Conservation (phyloP, 768 basidiomycete genomes). For the Auriculariales sp. region DNA sequence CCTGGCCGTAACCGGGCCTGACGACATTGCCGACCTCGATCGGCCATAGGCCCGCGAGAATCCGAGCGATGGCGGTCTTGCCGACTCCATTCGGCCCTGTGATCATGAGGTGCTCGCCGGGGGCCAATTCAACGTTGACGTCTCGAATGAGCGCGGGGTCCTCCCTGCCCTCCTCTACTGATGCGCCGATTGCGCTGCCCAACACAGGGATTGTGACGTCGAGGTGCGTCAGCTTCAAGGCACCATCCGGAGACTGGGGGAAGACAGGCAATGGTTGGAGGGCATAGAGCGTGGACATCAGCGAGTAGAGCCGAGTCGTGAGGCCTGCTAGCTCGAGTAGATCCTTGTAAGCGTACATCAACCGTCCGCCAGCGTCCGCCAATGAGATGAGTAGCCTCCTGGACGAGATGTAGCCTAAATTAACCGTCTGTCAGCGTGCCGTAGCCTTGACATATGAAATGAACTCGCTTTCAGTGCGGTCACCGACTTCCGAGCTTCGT, state of each 20-base stretch:
- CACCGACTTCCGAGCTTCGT: constrained; percentile 19
- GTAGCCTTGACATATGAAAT: neutral
- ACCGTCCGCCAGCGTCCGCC: constrained; percentile 88
- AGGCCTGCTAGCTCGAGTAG: constrained; percentile 89
- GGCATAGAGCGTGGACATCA: constrained; percentile 74
- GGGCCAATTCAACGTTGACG: constrained; percentile 43
- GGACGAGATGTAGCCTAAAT: constrained; percentile 77
- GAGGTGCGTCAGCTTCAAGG: constrained; percentile 51
- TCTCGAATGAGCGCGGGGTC: constrained; percentile 48
- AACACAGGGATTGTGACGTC: constrained; percentile 50
- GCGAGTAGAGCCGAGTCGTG: constrained; percentile 77
- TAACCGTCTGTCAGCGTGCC: neutral
- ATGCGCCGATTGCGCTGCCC: neutral
- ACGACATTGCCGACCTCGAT: constrained; percentile 23
- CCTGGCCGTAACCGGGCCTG: constrained; percentile 30
- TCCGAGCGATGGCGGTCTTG: constrained; percentile 78
- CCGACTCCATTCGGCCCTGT: constrained; percentile 89
- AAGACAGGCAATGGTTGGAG: constrained; percentile 37
- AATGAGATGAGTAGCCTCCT: constrained; percentile 80
- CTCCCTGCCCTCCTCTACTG: neutral
- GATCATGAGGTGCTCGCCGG: constrained; percentile 82
- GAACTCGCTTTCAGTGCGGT: constrained; percentile 33
- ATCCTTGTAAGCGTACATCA: constrained; percentile 97
- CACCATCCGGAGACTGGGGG: constrained; percentile 22
- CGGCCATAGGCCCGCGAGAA: constrained; percentile 83